These are phyloP conservation scores for Chrysoporthe austroafricana DNA, from an alignment of 2,329 filamentous ascomycete genomes.

Conservation along the genomic window DNA sequence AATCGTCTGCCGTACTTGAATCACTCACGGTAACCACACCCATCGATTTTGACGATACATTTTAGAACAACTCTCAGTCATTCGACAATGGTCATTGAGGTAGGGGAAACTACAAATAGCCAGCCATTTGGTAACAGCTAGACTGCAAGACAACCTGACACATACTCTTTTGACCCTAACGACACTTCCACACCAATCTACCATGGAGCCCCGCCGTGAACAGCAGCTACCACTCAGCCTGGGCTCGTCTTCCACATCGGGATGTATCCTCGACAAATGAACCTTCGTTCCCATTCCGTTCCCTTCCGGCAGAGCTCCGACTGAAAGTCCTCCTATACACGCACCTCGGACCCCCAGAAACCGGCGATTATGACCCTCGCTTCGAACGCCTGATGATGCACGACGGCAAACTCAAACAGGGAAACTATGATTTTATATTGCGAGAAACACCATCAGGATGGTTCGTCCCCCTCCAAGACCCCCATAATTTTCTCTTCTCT, in stretches of 20 bases:
- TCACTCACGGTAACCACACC: too few species aligned
- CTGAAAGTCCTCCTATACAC: conserved; percentile 10
- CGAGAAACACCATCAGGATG: background rate
- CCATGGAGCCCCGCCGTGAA: background rate
- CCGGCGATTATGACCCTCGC: conserved; percentile 3
- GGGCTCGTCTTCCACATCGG: background rate
- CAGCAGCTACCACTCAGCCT: background rate
- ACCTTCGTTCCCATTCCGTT: background rate
- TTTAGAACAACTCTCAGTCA: too few species aligned
- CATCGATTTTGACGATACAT: too few species aligned
- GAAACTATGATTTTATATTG: background rate
- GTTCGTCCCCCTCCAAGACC: background rate
- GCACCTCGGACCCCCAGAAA: conserved; percentile 11
- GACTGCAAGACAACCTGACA: too few species aligned
- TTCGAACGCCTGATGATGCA: conserved; percentile 3
- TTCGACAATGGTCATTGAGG: too few species aligned
- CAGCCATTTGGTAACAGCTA: too few species aligned
- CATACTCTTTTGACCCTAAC: too few species aligned
- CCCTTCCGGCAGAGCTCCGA: conserved; percentile 10
- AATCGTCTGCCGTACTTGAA: too few species aligned
- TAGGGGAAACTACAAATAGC: too few species aligned
- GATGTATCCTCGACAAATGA: background rate
- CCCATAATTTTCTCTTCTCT: background rate
- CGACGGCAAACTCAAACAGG: background rate
- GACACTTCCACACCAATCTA: too few species aligned